These are phyloP conservation scores for Monilinia aucupariae DNA, from an alignment of 2,329 filamentous ascomycete genomes.

Conservation along the genomic window DNA sequence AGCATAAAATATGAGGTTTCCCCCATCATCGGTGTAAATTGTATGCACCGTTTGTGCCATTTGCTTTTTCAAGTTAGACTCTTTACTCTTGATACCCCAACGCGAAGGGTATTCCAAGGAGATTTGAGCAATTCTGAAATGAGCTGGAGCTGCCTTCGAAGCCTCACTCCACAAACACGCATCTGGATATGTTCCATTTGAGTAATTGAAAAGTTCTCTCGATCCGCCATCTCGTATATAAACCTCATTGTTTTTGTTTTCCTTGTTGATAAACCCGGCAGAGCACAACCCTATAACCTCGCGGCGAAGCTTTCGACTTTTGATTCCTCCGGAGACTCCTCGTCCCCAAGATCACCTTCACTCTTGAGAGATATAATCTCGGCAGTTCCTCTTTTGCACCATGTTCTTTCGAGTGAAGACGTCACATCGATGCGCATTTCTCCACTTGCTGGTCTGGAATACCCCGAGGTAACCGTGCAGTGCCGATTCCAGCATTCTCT, in stretches of 20 bases:
- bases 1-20: background rate
- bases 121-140: background rate
- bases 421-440: background rate
- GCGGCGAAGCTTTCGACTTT: no score
- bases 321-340: no score
- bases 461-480: background rate
- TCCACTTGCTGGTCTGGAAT: background rate
- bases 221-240: no score
- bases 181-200: background rate
- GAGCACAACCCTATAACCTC: no score
- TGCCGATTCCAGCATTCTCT: background rate
- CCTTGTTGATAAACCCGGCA: no score
- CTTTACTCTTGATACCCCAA: background rate
- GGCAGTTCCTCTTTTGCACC: background rate
- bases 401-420: background rate
- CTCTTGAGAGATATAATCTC: background rate
- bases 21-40: background rate
- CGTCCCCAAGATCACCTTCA: no score
- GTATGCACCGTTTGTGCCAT: background rate
- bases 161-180: background rate
- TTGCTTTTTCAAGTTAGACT: background rate
- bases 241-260: no score
- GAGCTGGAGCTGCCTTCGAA: background rate
- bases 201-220: no score
- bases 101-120: background rate